Percentiles rank a stretch among this genome's conserved stretches.
These are phyloP conservation scores for Zasmidium cellare DNA, from an alignment of 2,329 filamentous ascomycete species.

Conservation along the genomic window DNA sequence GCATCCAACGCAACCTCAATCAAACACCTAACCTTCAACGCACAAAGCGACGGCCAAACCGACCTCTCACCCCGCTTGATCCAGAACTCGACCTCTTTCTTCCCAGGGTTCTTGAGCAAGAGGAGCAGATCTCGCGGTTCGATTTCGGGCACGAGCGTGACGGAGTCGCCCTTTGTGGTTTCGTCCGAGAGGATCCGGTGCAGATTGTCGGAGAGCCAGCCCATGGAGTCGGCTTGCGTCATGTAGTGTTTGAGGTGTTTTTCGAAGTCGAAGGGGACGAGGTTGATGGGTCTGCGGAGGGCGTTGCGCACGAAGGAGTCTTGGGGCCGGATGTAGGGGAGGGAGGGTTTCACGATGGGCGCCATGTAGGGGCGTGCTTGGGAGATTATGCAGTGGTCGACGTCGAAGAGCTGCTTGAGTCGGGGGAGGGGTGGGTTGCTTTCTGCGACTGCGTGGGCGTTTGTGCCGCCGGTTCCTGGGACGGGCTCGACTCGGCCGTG, in stretches of 20 bases:
- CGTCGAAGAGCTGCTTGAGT: constrained; percentile 82
- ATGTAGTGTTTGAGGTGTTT: constrained; percentile 56
- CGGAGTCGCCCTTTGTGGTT: constrained; percentile 71
- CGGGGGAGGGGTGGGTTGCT: constrained; percentile 66
- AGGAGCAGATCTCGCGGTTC: constrained; percentile 70
- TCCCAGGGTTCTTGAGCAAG: constrained; percentile 79
- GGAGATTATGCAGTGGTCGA: constrained; percentile 93
- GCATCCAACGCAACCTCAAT: constrained; percentile 86
- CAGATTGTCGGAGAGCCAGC: constrained; percentile 59
- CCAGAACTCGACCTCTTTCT: constrained; percentile 78
- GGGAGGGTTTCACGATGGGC: constrained; percentile 59
- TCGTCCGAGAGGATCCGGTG: constrained; percentile 50
- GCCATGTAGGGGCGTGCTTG: constrained; percentile 88
- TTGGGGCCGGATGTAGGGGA: constrained; percentile 21
- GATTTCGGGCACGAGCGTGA: constrained; percentile 82
- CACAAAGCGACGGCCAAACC: constrained; percentile 86
- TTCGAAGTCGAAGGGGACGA: constrained; percentile 6
- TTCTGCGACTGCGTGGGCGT: constrained; percentile 64
- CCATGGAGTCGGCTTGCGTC: constrained; percentile 72
- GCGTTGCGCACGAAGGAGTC: not conserved
- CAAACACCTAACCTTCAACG: constrained; percentile 76
- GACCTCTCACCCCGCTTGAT: constrained; percentile 79
- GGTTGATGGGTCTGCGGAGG: constrained; percentile 9
- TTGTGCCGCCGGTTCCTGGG: constrained; percentile 41
- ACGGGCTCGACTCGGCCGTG: constrained; percentile 58